These are phyloP conservation scores for Lachancea kluyveri DNA, from an alignment of 805 yeast species.

Conservation along the genomic window DNA sequence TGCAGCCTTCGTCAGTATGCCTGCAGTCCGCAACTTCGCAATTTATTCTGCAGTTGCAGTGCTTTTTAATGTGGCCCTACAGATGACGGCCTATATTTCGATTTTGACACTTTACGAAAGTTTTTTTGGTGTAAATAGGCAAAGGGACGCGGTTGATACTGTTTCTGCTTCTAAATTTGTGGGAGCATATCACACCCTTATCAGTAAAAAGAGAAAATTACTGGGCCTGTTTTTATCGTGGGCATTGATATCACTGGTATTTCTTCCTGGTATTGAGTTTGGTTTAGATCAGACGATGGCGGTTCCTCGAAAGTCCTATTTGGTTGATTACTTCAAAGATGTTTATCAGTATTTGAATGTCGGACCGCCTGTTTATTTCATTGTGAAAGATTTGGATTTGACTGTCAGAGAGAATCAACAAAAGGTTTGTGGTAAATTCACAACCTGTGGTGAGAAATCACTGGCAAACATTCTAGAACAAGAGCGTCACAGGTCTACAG, in stretches of 20 bases:
- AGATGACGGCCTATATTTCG: conserved; percentile 75
- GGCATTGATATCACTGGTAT: conserved; percentile 61
- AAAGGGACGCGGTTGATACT: conserved; percentile 8
- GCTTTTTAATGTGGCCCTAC: conserved; percentile 65
- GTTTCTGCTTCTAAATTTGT: conserved; percentile 12
- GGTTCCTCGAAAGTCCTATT: conserved; percentile 74
- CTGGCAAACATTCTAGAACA: conserved; percentile 77
- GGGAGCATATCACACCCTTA: conserved; percentile 50
- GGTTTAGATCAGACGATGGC: conserved; percentile 92
- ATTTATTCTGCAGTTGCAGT: conserved; percentile 85
- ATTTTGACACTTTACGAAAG: conserved; percentile 41
- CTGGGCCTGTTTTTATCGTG: conserved; percentile 50
- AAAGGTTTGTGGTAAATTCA: conserved; percentile 77
- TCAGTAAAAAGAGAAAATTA: conserved; percentile 47
- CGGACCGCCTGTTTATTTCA: conserved; percentile 91
- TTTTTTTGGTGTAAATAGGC: conserved; percentile 3
- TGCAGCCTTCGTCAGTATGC: conserved; percentile 84
- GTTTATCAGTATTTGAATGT: conserved; percentile 66
- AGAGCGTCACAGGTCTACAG: conserved; percentile 67
- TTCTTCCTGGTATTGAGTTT: conserved; percentile 61
- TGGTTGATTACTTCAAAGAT: conserved; percentile 75
- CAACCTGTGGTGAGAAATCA: conserved; percentile 76
- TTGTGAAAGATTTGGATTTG: conserved; percentile 61
- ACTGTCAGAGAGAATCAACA: conserved; percentile 61
- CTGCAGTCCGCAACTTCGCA: conserved; percentile 93